Evolutionary conservation across 257 asterid genomes (phyloP), one percentile per base, ranked within the genome.

Genomic region (Thymus mandschuricus): DNA sequence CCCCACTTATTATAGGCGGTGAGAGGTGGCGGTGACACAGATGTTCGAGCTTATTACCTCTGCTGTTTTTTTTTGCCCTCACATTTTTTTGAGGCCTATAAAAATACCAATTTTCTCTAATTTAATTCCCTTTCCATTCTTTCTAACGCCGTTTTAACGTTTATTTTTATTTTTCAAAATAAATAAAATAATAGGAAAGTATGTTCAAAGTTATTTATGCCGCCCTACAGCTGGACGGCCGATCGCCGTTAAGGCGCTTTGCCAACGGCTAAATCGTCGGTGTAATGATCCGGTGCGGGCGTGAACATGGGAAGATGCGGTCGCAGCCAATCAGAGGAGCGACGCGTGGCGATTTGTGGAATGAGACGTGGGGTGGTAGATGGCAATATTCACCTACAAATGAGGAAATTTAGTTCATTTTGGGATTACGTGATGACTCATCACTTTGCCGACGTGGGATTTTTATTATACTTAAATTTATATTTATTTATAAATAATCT

Each of bases 211-310:
- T 12, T 5, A 15, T 38, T 48, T 55, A 5, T 63, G 70, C 49
- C 76, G 73, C 64, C 61, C 29, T 46, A 67, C 70, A 75, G 68
- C 79, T 76, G 81, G 76, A 55, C 65, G 52, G 21, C 68, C 60
- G 52, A 51, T 40, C 78, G 28, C 56, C 33, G 52, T 60, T 52
- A 55, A 64, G 49, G 74, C 63, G 81, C 21, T 21, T 21, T 21
- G 21, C 21, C 57, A 79, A 60, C 78, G 78, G 59, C 62, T 66
- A 33, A 21, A 21, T 21, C 21, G 21, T 21, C 21, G 21, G 21
- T 21, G 21, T 21, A 21, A 21, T 8, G 3, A 13, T 74, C n/a
- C 27, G 1, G 27, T 69, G 67, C 54, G 66, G 69, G 9, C 55
- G 72, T 9, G 72, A 34, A 45, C 76, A 69, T 46, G 10, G 7